Percentiles rank a stretch among this genome's conserved stretches.
These are phyloP conservation scores for Leptosphaerulina australis DNA, from an alignment of 2,329 filamentous ascomycete genomes.

Conservation along the genomic window DNA sequence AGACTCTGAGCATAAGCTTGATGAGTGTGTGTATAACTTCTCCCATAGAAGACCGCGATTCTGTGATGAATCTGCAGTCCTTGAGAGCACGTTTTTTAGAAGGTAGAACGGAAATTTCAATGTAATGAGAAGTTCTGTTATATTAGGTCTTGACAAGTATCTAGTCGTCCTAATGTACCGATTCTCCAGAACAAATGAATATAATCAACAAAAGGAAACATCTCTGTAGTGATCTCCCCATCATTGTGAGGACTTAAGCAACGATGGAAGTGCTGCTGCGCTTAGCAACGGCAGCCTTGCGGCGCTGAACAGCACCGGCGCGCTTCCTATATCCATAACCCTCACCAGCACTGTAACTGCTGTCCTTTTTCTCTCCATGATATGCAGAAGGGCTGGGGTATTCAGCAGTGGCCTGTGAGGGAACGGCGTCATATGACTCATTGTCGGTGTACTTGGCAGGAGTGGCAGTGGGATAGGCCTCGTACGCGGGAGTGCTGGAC, in stretches of 20 bases:
- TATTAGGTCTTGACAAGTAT: slow-evolving; percentile 7
- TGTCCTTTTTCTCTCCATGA: slow-evolving; percentile 1
- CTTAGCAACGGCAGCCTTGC: slow-evolving; percentile 10
- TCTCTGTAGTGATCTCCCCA: neutral
- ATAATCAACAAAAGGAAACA: slow-evolving; percentile 8
- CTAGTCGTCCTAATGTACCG: slow-evolving; percentile 21
- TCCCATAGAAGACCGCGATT: too few species aligned
- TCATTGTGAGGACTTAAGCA: neutral
- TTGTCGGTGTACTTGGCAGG: neutral
- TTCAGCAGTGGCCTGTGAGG: neutral
- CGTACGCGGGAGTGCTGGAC: neutral
- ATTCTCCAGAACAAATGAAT: slow-evolving; percentile 22
- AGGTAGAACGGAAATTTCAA: too few species aligned
- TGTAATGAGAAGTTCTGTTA: too few species aligned
- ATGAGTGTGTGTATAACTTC: too few species aligned
- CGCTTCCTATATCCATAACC: slow-evolving; percentile 14
- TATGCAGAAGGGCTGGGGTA: neutral
- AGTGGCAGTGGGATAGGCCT: slow-evolving; percentile 3
- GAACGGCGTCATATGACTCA: neutral
- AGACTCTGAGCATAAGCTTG: too few species aligned
- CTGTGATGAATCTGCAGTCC: too few species aligned
- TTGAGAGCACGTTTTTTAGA: too few species aligned
- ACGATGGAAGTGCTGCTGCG: neutral
- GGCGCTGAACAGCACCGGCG: slow-evolving; percentile 8
- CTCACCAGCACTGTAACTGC: neutral